phyloP scores from a whole-genome alignment of 2,329 filamentous ascomycete genomes.

The Purpureocillium lavendulum region DNA sequence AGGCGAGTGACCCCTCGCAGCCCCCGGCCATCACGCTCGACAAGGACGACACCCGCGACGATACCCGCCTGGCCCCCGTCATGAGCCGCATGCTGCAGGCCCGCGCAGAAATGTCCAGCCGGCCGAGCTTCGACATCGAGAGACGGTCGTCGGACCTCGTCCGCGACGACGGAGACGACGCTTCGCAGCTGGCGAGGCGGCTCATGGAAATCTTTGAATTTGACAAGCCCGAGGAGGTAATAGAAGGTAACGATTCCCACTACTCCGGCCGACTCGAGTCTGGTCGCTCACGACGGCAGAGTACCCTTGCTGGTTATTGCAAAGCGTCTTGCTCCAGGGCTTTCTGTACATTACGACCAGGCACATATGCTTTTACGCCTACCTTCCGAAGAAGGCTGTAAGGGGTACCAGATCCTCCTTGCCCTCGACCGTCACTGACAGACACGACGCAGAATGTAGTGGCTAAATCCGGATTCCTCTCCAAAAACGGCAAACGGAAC shows the following conservation, averaged over 20 bases:
- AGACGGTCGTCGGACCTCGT: constrained; percentile 31
- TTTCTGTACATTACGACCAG: constrained; percentile 92
- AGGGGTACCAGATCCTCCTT: constrained; percentile 20
- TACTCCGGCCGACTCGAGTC: neutral
- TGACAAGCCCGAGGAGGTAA: constrained; percentile 71
- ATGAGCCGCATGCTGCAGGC: constrained; percentile 74
- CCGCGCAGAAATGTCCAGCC: constrained; percentile 51
- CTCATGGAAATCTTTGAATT: constrained; percentile 84
- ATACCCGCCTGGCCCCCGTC: constrained; percentile 51
- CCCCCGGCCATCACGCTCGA: constrained; percentile 12
- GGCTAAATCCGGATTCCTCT: constrained; percentile 79
- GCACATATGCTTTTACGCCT: constrained; percentile 96
- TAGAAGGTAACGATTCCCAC: constrained; percentile 50
- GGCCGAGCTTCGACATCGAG: constrained; percentile 50
- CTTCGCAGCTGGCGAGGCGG: constrained; percentile 57
- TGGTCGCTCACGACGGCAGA: constrained; percentile 37
- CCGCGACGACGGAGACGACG: constrained; percentile 26
- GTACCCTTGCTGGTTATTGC: constrained; percentile 87
- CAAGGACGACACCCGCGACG: constrained; percentile 22
- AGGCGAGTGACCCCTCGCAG: constrained; percentile 14
- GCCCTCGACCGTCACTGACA: constrained; percentile 8
- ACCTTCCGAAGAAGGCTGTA: constrained; percentile 87
- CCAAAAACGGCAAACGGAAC: constrained; percentile 82
- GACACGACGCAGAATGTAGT: constrained; percentile 52
- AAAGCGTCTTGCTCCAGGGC: constrained; percentile 85